A percentile compares a stretch with the other conserved stretches of the same genome.
phyloP scores from a whole-genome alignment of 2,329 filamentous ascomycete genomes.

The Plectosphaerella cucumerina region DNA sequence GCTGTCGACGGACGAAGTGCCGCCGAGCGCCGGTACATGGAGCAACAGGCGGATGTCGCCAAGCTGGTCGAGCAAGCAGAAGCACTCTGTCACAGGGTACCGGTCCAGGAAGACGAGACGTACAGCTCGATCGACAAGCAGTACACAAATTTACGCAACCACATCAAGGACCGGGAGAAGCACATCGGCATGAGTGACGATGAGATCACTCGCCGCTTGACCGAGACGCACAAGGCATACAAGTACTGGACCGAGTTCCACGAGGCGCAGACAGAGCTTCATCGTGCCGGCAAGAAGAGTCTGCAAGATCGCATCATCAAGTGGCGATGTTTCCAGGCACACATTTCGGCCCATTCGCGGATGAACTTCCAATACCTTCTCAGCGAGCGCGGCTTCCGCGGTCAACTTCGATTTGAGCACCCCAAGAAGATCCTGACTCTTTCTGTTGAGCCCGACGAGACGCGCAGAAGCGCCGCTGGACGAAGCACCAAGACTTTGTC shows the following conservation, averaged over 20 bases:
- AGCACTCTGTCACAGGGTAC: slow-evolving; percentile 51
- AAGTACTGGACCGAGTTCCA: slow-evolving; percentile 31
- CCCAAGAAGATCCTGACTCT: slow-evolving; percentile 69
- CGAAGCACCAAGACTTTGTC: slow-evolving; percentile 89
- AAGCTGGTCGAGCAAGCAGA: slow-evolving; percentile 53
- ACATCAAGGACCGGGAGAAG: slow-evolving; percentile 53
- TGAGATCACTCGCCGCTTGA: slow-evolving; percentile 52
- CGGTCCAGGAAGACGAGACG: slow-evolving; percentile 63
- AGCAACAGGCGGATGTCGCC: slow-evolving; percentile 42
- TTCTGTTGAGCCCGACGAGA: slow-evolving; percentile 68
- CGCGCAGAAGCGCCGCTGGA: slow-evolving; percentile 63
- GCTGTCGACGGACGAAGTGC: slow-evolving; percentile 39
- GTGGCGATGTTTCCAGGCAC: slow-evolving; percentile 77
- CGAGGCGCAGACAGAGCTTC: slow-evolving; percentile 36
- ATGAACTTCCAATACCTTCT: slow-evolving; percentile 86
- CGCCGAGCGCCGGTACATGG: slow-evolving; percentile 43
- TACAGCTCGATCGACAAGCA: slow-evolving; percentile 49
- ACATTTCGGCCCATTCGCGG: slow-evolving; percentile 81
- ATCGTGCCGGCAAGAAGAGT: slow-evolving; percentile 48
- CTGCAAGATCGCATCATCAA: slow-evolving; percentile 66
- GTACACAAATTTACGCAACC: slow-evolving; percentile 49
- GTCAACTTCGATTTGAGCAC: slow-evolving; percentile 76
- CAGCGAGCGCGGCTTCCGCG: slow-evolving; percentile 84
- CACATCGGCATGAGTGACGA: slow-evolving; percentile 61
- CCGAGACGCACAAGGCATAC: slow-evolving; percentile 34